Conservation (phyloP, 306 rosid genomes). For the Boehmeria nivea region DNA sequence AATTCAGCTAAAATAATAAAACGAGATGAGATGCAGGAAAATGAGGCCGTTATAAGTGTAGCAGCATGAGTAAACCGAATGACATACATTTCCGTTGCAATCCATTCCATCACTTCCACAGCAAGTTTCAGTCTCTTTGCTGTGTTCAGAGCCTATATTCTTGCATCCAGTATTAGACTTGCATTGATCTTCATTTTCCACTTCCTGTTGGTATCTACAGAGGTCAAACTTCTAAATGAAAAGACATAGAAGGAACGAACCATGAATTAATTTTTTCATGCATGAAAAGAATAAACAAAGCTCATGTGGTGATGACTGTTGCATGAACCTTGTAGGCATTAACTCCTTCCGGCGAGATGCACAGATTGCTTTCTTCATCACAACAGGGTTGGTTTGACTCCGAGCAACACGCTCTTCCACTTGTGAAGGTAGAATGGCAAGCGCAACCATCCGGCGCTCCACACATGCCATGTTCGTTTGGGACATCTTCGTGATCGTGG, state of each 20-base stretch:
- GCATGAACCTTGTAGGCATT: no score
- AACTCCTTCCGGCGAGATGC: conserved; percentile 40
- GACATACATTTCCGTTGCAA: conserved; percentile 68
- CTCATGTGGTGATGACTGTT: conserved; percentile 31
- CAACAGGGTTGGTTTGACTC: conserved; percentile 38
- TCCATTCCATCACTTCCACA: conserved; percentile 36
- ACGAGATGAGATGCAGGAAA: background rate
- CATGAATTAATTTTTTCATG: conserved; percentile 24
- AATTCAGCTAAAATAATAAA: background rate
- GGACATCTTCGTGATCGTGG: conserved; percentile 28
- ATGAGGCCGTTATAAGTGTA: background rate
- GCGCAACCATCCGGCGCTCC: conserved; percentile 36
- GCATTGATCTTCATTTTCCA: conserved; percentile 34
- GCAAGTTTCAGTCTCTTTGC: conserved; percentile 34
- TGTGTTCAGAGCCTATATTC: conserved; percentile 30
- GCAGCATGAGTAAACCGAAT: conserved; percentile 9
- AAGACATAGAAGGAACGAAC: conserved; percentile 31
- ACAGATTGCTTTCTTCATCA: conserved; percentile 35
- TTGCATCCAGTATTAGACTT: conserved; percentile 32
- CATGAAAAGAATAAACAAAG: conserved; percentile 32
- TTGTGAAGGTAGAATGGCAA: conserved; percentile 40
- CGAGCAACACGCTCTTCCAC: conserved; percentile 35
- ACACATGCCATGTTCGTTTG: conserved; percentile 27
- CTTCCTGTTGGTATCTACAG: conserved; percentile 78
- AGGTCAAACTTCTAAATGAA: conserved; percentile 63